Conservation (phyloP, 805 yeast genomes). For the Ogataea chonburiensis region DNA sequence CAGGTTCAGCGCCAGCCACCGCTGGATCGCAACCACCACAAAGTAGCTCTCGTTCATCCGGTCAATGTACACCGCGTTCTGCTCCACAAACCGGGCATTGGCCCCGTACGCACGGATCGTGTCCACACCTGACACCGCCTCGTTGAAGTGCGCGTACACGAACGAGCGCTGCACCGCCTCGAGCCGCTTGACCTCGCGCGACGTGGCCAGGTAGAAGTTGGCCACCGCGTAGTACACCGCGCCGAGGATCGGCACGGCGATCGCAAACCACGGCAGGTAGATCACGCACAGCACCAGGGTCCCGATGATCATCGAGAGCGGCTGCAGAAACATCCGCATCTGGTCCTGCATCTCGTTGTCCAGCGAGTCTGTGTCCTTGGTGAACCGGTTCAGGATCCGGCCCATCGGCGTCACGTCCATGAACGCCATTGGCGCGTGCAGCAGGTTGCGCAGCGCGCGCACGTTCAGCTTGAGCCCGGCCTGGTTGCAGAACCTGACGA, state of each 20-base stretch:
- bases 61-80: constrained; percentile 49
- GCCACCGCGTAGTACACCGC: constrained; percentile 46
- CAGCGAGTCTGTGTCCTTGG: constrained; percentile 80
- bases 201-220: constrained; percentile 63
- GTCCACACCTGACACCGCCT: constrained; percentile 61
- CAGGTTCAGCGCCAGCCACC: constrained; percentile 62
- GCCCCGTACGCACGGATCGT: constrained; percentile 61
- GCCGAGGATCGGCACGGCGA: constrained; percentile 57
- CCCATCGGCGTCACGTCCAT: constrained; percentile 89
- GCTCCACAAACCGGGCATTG: constrained; percentile 42
- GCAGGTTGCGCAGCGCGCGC: constrained; percentile 54
- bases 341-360: constrained; percentile 81
- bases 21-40: constrained; percentile 53
- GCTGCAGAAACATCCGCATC: constrained; percentile 56
- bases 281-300: constrained; percentile 41
- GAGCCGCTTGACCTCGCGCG: constrained; percentile 72
- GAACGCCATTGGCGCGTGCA: constrained; percentile 79
- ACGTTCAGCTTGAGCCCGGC: constrained; percentile 60
- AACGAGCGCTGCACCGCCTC: constrained; percentile 71
- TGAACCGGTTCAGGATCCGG: constrained; percentile 77
- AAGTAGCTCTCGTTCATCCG: constrained; percentile 66
- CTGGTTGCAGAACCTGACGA: constrained; percentile 50
- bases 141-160: constrained; percentile 71
- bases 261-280: constrained; percentile 59
- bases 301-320: constrained; percentile 39